Base-by-base conservation (phyloP, 192 early-diverging fungal species). In the Obelidium mucronatum region DNA sequence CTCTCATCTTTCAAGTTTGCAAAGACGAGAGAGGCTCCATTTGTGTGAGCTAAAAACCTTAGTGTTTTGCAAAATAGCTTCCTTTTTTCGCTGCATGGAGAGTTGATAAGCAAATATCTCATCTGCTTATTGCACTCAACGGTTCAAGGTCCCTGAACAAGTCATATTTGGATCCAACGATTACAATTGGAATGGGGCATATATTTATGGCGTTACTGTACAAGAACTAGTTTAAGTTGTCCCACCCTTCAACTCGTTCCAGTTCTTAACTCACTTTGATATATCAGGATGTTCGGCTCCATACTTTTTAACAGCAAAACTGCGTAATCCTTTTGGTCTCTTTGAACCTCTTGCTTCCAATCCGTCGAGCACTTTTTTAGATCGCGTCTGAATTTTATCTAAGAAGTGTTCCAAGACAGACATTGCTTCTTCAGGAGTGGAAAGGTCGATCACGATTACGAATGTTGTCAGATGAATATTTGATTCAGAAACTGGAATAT, bases 91-190 rank as follows among this genome's bases (percentile, higher is more conserved):
- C 83, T 85, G 64, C 22, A 1, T 40, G 19, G 17, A 52, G 69
- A 6, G 55, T 24, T 13, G 17, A 22, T 35, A 44, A 55, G 34
- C 8, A 8, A 30, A 30, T 15, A 30, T 8, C 11, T 15, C 13
- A 11, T 48, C 26, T 35, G 37, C 73, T 26, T 67, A 19, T 35
- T 40, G 0, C 6, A 22, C 77, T 65, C 73, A 61, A 84, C 85
- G 87, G 81, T 62, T 88, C 87, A 33, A 83, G 51, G 37, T 80
- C 76, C n/a, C 67, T 51, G 65, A 86, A 85, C 2, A 77, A 28
- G 65, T 88, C 87, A 40, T 79, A 85, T 36, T 86, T 82, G 3
- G 79, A 76, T 33, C 84, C 83, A 24, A 86, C 71, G 35, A 88
- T 81, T 22, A 85, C 72, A 22, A 86, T 56, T 3, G 84, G 87